Percentiles rank a stretch among this genome's conserved stretches.
These are phyloP conservation scores for Apiospora marii DNA, from an alignment of 2,329 filamentous ascomycete genomes.

Conservation along the genomic window DNA sequence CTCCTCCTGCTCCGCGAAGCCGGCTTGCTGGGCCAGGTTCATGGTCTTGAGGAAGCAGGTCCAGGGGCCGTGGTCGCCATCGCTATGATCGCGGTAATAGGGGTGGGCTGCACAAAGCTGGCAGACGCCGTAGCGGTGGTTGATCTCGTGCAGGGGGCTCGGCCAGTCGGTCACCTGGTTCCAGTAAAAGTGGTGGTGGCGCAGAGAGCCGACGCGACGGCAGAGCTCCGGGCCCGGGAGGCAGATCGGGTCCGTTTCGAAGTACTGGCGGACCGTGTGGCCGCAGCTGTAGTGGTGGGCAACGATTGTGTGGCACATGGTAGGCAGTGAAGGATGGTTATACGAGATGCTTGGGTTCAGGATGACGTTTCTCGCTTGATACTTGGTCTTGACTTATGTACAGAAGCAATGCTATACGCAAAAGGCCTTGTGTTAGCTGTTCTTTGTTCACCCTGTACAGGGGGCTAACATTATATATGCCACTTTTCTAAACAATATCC, in stretches of 20 bases:
- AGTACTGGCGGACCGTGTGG: background rate
- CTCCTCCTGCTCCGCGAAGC: conserved; percentile 1
- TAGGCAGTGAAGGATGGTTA: background rate
- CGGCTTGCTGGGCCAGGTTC: background rate
- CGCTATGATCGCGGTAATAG: background rate
- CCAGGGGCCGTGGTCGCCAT: background rate
- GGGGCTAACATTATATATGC: background rate
- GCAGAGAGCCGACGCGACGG: background rate
- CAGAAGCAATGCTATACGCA: background rate
- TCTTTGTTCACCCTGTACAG: background rate
- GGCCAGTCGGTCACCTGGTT: background rate
- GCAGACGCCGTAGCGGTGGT: background rate
- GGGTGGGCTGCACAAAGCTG: background rate
- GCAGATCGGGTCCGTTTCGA: background rate
- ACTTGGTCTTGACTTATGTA: background rate
- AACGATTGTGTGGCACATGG: conserved; percentile 3
- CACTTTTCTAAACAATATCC: background rate
- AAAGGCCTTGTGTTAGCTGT: background rate
- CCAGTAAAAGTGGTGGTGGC: conserved; percentile 6
- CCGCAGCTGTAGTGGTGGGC: conserved; percentile 10
- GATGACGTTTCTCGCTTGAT: background rate
- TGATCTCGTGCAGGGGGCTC: background rate
- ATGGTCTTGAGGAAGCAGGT: background rate
- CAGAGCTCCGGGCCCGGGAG: conserved; percentile 1
- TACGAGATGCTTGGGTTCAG: background rate